Evolutionary conservation across 2,329 filamentous ascomycete species (phyloP).

Genomic region (Fusarium sp.): DNA sequence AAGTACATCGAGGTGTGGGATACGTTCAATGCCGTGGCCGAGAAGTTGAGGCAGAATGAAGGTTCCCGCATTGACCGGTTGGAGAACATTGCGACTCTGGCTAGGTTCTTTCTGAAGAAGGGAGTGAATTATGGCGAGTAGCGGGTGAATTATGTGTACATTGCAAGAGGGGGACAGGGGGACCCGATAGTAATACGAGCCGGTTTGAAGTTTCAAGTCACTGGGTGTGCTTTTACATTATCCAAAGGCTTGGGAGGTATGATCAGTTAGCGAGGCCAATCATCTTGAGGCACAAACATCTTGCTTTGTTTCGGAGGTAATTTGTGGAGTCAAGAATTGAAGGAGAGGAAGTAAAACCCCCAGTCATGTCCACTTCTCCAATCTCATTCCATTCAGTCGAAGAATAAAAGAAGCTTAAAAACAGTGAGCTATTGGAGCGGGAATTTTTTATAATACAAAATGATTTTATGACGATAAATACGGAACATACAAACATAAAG

Average conservation of each 20-base stretch:
- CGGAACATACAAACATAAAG: background rate
- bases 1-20: conserved; percentile 9
- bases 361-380: background rate
- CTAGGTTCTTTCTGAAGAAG: conserved; percentile 5
- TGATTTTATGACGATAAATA: background rate
- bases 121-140: background rate
- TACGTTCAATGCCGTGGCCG: background rate
- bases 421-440: background rate
- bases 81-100: conserved; percentile 1
- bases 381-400: background rate
- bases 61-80: conserved; percentile 5
- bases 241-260: no score
- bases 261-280: no score
- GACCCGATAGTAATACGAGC: background rate
- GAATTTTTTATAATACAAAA: background rate
- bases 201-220: background rate
- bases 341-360: background rate
- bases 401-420: background rate
- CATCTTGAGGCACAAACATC: no score
- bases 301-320: no score
- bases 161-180: background rate
- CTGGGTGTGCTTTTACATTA: background rate
- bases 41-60: conserved; percentile 4
- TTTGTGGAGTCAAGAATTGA: no score
- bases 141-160: background rate